Evolutionary conservation across 164 flowering plant species (phyloP).

Genomic region (Magnolia sinica): DNA sequence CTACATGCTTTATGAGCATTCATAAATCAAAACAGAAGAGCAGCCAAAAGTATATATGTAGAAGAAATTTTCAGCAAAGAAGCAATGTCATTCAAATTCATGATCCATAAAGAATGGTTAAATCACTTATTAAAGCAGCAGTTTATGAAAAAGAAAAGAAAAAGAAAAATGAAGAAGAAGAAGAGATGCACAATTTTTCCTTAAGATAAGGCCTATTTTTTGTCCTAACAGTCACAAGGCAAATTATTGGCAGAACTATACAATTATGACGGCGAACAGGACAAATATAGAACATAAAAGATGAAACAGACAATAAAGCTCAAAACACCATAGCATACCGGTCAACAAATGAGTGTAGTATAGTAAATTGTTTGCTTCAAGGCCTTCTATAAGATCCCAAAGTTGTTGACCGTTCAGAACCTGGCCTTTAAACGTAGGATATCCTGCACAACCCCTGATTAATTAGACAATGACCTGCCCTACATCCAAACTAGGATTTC

Average conservation of each 20-base stretch:
- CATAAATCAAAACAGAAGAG: not conserved
- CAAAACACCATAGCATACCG: constrained; percentile 37
- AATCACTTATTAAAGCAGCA: too few species aligned
- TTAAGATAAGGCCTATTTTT: too few species aligned
- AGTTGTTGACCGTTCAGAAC: constrained; percentile 88
- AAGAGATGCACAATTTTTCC: too few species aligned
- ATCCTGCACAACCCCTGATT: constrained; percentile 55
- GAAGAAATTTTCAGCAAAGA: not conserved
- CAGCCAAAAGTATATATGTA: not conserved
- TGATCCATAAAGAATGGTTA: not conserved
- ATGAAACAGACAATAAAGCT: too few species aligned
- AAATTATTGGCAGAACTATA: too few species aligned
- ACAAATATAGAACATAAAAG: too few species aligned
- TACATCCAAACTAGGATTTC: constrained; percentile 17
- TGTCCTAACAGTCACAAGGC: too few species aligned
- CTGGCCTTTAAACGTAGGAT: constrained; percentile 97
- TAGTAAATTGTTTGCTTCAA: constrained; percentile 76
- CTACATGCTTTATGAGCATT: not conserved
- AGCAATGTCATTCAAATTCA: not conserved
- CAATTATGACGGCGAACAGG: too few species aligned
- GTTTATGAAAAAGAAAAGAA: too few species aligned
- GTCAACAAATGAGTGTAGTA: constrained; percentile 93
- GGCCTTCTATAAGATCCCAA: constrained; percentile 91
- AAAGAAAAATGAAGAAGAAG: too few species aligned
- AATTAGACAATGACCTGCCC: constrained; percentile 22